Evolutionary conservation across 2,329 filamentous ascomycete species (phyloP), one percentile per base, ranked within the genome.

Genomic region (Fusarium buxicola): DNA sequence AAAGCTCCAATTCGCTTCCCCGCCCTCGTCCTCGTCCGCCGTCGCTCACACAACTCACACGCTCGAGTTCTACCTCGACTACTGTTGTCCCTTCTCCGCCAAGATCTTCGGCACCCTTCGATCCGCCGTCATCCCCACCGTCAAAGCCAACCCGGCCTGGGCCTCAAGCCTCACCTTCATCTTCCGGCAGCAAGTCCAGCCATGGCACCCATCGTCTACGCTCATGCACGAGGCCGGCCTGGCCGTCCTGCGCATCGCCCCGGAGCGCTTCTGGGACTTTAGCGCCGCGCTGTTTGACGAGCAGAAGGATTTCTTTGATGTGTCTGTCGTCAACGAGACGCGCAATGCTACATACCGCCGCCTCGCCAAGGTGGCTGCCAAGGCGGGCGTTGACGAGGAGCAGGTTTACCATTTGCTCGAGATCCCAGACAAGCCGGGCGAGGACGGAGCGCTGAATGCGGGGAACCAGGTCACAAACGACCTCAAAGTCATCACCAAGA

Each of bases 181-280:
- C 72, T 92, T 97, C 82, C 90, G 94, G 45, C 94, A 94, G 75
- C 93, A 97, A 75, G 87, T 97, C 71, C 93, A 97, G 80, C 92
- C 93, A 12, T 97, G 94, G 94, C 94, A 98, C 78, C 94, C 94
- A 2, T 92, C 90, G 16, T 93, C 88, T 35, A 93, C 90, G 7
- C 83, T 93, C 10, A 82, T 86, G 53, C 92, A 94, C 80, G 94
- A 98, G 83, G 91, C 93, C 28, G 94, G 82, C 4, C 85, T 92
- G 28, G 94, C 93, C 3, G 92, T 97, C 2, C 83, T 94, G 68
- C 85, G 84, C 47, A 76, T 92, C 7, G 81, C 86, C 3, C 89
- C 91, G 0, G 81, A 83, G 15, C 88, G 87, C 66, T 98, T 96
- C 83, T 96, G 90, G 88, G 81, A 84, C 13, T 97, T 94, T 76